Conservation (phyloP, 768 basidiomycete species). For the Rhizopogon vulgaris region DNA sequence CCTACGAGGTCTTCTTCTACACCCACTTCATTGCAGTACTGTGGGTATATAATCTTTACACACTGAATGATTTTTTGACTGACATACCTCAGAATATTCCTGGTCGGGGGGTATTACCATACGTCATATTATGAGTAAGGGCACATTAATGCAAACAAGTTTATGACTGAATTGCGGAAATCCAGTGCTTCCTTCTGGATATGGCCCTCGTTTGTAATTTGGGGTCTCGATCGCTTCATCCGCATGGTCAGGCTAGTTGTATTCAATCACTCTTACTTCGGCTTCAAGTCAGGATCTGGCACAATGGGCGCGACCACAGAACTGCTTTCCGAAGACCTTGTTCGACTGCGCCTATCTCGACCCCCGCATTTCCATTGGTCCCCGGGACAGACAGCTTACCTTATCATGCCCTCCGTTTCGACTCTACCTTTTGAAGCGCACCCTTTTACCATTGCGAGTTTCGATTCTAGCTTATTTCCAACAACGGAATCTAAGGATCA, state of each 20-base stretch:
- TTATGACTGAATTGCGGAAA: neutral
- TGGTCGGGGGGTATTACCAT: constrained; percentile 39
- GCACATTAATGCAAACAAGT: neutral
- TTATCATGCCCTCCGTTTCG: constrained; percentile 44
- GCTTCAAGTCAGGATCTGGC: constrained; percentile 15
- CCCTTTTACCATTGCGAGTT: constrained; percentile 57
- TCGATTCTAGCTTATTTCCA: constrained; percentile 21
- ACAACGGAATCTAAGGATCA: neutral
- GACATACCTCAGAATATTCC: constrained; percentile 19
- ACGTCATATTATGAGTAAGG: constrained; percentile 16
- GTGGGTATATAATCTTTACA: constrained; percentile 20
- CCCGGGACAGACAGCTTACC: constrained; percentile 50
- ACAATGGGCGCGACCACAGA: constrained; percentile 34
- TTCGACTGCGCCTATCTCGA: constrained; percentile 42
- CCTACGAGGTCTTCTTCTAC: constrained; percentile 49
- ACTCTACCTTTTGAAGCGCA: constrained; percentile 45
- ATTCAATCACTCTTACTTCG: constrained; percentile 38
- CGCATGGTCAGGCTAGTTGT: constrained; percentile 38
- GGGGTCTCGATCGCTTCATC: constrained; percentile 43
- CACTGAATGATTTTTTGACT: neutral
- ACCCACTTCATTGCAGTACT: constrained; percentile 38
- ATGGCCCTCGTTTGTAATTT: constrained; percentile 25
- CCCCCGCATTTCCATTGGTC: constrained; percentile 45
- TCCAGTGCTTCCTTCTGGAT: constrained; percentile 20
- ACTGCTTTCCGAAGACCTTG: constrained; percentile 37